phyloP scores from a whole-genome alignment of 352 stramenopile species.

The Pythium biforme region DNA sequence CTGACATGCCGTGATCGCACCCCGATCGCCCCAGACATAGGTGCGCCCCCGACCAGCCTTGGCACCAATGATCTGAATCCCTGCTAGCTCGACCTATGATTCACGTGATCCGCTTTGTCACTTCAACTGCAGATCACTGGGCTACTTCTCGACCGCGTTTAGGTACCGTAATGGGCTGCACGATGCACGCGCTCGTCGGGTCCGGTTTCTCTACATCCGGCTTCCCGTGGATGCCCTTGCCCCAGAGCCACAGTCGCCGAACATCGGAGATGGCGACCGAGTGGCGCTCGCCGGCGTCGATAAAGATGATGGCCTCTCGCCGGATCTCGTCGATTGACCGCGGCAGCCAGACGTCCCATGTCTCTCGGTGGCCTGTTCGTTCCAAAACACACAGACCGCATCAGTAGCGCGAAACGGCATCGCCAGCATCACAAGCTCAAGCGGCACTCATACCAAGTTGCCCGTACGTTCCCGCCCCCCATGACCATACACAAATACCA shows the following conservation, averaged over 20 bases:
- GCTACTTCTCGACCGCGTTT: neutral
- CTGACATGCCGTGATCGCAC: slow-evolving; percentile 21
- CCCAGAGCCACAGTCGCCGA: slow-evolving; percentile 71
- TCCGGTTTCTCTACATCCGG: slow-evolving; percentile 43
- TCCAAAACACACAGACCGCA: neutral
- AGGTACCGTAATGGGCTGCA: slow-evolving; percentile 51
- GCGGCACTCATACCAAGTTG: slow-evolving; percentile 48
- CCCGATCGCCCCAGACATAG: slow-evolving; percentile 79
- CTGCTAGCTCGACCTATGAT: slow-evolving; percentile 43
- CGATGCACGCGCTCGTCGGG: slow-evolving; percentile 43
- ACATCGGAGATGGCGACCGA: slow-evolving; percentile 67
- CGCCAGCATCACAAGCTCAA: neutral
- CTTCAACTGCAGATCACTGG: neutral
- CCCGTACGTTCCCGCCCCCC: slow-evolving; percentile 58
- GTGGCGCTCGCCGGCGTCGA: slow-evolving; percentile 69
- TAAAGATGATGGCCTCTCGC: slow-evolving; percentile 46
- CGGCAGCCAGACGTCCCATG: slow-evolving; percentile 60
- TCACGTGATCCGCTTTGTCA: neutral
- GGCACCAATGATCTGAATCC: slow-evolving; percentile 53
- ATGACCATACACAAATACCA: slow-evolving; percentile 70
- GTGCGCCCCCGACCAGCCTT: slow-evolving; percentile 59
- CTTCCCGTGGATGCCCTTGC: slow-evolving; percentile 60
- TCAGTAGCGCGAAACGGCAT: neutral
- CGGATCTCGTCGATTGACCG: slow-evolving; percentile 68
- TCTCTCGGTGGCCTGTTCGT: slow-evolving; percentile 60